Conservation (phyloP, 139 green algal genomes). For the Chara braunii region DNA sequence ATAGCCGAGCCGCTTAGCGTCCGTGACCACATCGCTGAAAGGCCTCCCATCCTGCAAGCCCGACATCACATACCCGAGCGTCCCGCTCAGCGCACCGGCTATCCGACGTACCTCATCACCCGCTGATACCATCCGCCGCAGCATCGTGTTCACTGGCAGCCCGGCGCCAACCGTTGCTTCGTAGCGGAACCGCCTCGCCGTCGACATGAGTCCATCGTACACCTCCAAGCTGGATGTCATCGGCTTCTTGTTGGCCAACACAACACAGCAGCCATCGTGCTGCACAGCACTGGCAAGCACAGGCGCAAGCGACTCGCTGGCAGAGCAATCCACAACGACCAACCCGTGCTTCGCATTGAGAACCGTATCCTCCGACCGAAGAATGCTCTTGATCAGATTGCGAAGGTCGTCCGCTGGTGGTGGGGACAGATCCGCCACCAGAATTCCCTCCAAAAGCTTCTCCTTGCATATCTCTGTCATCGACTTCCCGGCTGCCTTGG, state of each 20-base stretch:
- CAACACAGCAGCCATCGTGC: not conserved
- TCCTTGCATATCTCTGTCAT: too few relatives aligned
- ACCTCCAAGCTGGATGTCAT: constrained; percentile 18
- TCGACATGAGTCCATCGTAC: not conserved
- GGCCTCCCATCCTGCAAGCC: constrained; percentile 20
- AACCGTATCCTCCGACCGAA: too few relatives aligned
- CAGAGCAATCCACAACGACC: constrained; percentile 18
- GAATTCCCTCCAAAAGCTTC: too few relatives aligned
- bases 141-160: constrained; percentile 6
- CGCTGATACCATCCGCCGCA: constrained; percentile 5
- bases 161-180: constrained; percentile 12
- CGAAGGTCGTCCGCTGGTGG: too few relatives aligned
- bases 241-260: constrained; percentile 39
- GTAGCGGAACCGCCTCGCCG: constrained; percentile 1
- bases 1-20: constrained; percentile 28
- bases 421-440: too few relatives aligned
- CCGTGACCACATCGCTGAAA: constrained; percentile 30
- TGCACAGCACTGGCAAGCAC: not conserved
- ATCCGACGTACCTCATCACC: constrained; percentile 1
- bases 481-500: too few relatives aligned
- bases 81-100: constrained; percentile 19
- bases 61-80: constrained; percentile 34
- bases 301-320: not conserved
- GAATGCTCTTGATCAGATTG: too few relatives aligned
- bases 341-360: too few relatives aligned